These are phyloP conservation scores for Tilletia caries DNA, from an alignment of 1,284 basidiomycete genomes.

Conservation along the genomic window DNA sequence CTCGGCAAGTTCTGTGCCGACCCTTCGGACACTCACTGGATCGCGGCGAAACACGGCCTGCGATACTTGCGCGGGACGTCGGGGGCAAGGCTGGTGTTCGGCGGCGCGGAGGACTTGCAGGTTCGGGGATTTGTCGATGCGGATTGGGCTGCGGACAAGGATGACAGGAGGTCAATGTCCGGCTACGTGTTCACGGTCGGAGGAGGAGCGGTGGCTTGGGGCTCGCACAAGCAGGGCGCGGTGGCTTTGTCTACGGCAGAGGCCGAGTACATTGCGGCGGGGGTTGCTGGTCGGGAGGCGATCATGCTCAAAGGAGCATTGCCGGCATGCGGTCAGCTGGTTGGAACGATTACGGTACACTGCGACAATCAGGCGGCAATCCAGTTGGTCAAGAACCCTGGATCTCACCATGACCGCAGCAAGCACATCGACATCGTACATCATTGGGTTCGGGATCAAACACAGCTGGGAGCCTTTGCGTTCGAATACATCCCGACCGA, in stretches of 20 bases:
- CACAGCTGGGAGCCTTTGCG: background rate
- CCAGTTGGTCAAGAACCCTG: background rate
- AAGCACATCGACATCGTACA: conserved; percentile 13
- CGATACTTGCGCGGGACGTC: conserved; percentile 60
- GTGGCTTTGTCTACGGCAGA: background rate
- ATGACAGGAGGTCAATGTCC: background rate
- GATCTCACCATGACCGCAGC: background rate
- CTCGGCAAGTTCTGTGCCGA: conserved; percentile 49
- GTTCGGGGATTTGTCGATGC: conserved; percentile 13
- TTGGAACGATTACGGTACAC: background rate
- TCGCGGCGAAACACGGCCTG: conserved; percentile 55
- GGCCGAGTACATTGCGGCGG: conserved; percentile 2
- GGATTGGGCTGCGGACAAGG: conserved; percentile 20
- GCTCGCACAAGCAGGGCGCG: background rate
- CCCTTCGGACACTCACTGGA: conserved; percentile 55
- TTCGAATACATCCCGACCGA: background rate
- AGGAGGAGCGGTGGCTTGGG: background rate
- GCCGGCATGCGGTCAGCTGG: background rate
- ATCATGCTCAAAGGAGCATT: background rate
- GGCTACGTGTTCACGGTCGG: conserved; percentile 1
- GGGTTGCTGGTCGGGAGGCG: background rate
- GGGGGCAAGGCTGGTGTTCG: conserved; percentile 41
- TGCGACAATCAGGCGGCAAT: conserved; percentile 1
- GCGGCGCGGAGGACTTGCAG: background rate
- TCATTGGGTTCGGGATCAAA: background rate